These are phyloP conservation scores for Dactylellina drechsleri DNA, from an alignment of 2,329 filamentous ascomycete genomes.

Conservation along the genomic window DNA sequence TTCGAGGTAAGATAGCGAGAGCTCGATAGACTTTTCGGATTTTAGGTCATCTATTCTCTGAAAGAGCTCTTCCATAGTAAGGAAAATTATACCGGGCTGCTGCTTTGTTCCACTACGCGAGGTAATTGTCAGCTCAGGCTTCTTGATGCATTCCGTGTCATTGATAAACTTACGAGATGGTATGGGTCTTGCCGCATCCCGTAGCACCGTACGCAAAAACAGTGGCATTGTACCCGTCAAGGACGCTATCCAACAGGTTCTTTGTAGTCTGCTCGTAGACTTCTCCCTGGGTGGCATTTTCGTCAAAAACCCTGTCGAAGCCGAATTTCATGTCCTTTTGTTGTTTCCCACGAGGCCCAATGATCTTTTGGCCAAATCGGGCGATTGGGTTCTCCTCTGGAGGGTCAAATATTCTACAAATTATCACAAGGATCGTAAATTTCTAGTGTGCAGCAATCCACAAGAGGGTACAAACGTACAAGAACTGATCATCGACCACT, in stretches of 20 bases:
- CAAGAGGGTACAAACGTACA: constrained; percentile 71
- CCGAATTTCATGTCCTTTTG: constrained; percentile 98
- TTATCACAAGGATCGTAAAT: constrained; percentile 25
- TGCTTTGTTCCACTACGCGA: constrained; percentile 78
- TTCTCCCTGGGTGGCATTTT: constrained; percentile 88
- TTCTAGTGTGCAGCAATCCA: background rate
- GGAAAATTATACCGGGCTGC: constrained; percentile 95
- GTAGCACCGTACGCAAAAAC: constrained; percentile 98
- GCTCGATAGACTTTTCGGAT: constrained; percentile 86
- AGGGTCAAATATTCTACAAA: constrained; percentile 86
- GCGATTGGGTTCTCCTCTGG: constrained; percentile 94
- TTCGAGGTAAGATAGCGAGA: constrained; percentile 93
- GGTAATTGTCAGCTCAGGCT: background rate
- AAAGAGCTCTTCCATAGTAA: constrained; percentile 99
- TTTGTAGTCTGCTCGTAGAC: constrained; percentile 95
- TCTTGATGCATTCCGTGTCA: no score
- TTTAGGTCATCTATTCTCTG: constrained; percentile 90
- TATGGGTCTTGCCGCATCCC: constrained; percentile 98
- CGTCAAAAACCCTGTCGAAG: constrained; percentile 96
- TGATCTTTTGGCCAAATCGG: constrained; percentile 82
- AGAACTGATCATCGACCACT: constrained; percentile 92
- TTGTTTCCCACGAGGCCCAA: constrained; percentile 81
- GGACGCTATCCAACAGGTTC: constrained; percentile 87
- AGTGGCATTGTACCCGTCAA: constrained; percentile 98
- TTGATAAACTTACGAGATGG: constrained; percentile 68